A percentile compares a stretch with the other conserved stretches of the same genome.
Evolutionary conservation across 768 basidiomycete species (phyloP).

Genomic region (Cystobasidium ongulense): DNA sequence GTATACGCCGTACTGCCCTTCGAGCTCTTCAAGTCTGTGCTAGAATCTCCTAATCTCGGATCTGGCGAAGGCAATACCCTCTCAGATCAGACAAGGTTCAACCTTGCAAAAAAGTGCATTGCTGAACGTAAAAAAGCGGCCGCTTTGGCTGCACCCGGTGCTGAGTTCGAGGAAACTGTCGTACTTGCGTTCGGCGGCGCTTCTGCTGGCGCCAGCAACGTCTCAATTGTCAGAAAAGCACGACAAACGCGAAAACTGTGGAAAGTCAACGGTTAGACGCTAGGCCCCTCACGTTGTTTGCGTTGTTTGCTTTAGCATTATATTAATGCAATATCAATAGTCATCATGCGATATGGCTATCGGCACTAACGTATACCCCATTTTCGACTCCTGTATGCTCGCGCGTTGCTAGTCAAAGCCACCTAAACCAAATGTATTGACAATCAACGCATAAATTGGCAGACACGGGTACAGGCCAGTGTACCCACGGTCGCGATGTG

Average conservation of each 20-base stretch:
- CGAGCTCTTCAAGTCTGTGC: constrained; percentile 27
- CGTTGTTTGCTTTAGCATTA: neutral
- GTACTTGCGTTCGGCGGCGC: constrained; percentile 31
- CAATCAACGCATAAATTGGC: too few relatives aligned
- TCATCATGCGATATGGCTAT: too few relatives aligned
- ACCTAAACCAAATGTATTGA: too few relatives aligned
- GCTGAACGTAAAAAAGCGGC: constrained; percentile 26
- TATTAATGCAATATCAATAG: too few relatives aligned
- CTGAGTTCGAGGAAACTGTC: constrained; percentile 25
- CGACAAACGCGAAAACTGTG: constrained; percentile 27
- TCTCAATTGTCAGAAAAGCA: constrained; percentile 22
- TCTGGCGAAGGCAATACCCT: neutral
- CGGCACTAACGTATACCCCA: too few relatives aligned
- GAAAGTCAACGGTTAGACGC: constrained; percentile 26
- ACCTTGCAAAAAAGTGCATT: constrained; percentile 33
- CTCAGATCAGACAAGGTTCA: constrained; percentile 23
- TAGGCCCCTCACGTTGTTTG: neutral
- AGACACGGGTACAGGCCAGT: too few relatives aligned
- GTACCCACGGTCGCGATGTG: too few relatives aligned
- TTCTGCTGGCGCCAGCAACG: constrained; percentile 24
- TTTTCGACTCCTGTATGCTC: too few relatives aligned
- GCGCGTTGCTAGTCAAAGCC: too few relatives aligned
- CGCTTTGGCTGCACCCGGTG: neutral
- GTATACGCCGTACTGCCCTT: constrained; percentile 31
- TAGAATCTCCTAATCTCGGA: constrained; percentile 24